These are phyloP conservation scores for Neocallimastix lanati DNA, from an alignment of 192 early-diverging fungal genomes.

Conservation along the genomic window DNA sequence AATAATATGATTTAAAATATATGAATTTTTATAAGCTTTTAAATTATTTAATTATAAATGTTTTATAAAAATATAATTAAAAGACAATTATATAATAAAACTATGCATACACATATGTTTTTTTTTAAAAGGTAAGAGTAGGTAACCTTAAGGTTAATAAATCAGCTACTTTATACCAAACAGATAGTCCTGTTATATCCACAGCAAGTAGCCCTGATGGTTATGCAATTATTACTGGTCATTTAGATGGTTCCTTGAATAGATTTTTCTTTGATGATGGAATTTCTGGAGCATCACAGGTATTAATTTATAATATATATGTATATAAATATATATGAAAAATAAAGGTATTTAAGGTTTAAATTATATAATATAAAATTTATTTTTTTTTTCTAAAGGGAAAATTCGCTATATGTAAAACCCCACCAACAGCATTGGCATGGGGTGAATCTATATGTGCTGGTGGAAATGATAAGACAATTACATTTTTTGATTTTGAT, in stretches of 20 bases:
- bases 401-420: slow-evolving; percentile 30
- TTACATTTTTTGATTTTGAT: slow-evolving; percentile 29
- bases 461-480: slow-evolving; percentile 25
- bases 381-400: too few species aligned
- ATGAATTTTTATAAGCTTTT: too few species aligned
- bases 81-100: too few species aligned
- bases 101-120: too few species aligned
- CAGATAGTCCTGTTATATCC: slow-evolving; percentile 34
- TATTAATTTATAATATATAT: slow-evolving; percentile 1
- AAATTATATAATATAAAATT: too few species aligned
- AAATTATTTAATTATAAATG: too few species aligned
- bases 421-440: slow-evolving; percentile 22
- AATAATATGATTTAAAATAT: too few species aligned
- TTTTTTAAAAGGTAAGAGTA: slow-evolving; percentile 26
- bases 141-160: slow-evolving; percentile 50
- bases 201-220: slow-evolving; percentile 28
- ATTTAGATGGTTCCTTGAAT: slow-evolving; percentile 37
- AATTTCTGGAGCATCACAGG: slow-evolving; percentile 33
- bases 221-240: slow-evolving; percentile 35
- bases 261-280: slow-evolving; percentile 50
- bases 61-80: too few species aligned
- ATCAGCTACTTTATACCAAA: slow-evolving; percentile 44
- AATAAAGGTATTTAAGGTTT: too few species aligned
- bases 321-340: not conserved
- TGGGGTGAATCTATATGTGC: slow-evolving; percentile 39